These are phyloP conservation scores for Populus hybrid DNA, from an alignment of 441 rosid genomes.

Conservation along the genomic window DNA sequence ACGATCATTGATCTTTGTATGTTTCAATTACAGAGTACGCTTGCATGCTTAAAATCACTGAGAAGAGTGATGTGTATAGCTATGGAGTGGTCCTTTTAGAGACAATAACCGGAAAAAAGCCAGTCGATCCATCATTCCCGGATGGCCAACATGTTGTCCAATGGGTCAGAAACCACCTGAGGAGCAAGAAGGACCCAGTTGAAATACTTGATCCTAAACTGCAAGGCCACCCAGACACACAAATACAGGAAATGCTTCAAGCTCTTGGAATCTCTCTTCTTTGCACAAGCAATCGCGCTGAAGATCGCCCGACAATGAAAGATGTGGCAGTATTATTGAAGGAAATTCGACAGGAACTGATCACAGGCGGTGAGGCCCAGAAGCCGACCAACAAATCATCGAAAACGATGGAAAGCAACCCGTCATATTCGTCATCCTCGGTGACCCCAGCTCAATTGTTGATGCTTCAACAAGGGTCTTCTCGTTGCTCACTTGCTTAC, in stretches of 20 bases:
- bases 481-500: slow-evolving; percentile 40
- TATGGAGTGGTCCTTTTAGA: slow-evolving; percentile 69
- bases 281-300: slow-evolving; percentile 57
- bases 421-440: slow-evolving; percentile 32
- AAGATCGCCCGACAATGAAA: slow-evolving; percentile 72
- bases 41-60: slow-evolving; percentile 52
- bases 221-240: slow-evolving; percentile 60
- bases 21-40: slow-evolving; percentile 46
- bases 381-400: slow-evolving; percentile 31
- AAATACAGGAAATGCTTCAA: slow-evolving; percentile 68
- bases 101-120: slow-evolving; percentile 58
- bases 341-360: slow-evolving; percentile 50
- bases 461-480: slow-evolving; percentile 42
- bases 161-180: slow-evolving; percentile 62
- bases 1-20: too few species aligned
- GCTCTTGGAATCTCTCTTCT: slow-evolving; percentile 64
- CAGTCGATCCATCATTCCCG: slow-evolving; percentile 56
- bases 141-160: slow-evolving; percentile 64
- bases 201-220: slow-evolving; percentile 56
- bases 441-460: slow-evolving; percentile 51
- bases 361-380: slow-evolving; percentile 31
- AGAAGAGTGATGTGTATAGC: slow-evolving; percentile 66
- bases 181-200: slow-evolving; percentile 54
- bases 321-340: slow-evolving; percentile 59
- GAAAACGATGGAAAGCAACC: slow-evolving; percentile 21